A percentile compares a stretch with the other conserved stretches of the same genome.
These are phyloP conservation scores for Lotus japonicus DNA, from an alignment of 306 rosid species.

Conservation along the genomic window DNA sequence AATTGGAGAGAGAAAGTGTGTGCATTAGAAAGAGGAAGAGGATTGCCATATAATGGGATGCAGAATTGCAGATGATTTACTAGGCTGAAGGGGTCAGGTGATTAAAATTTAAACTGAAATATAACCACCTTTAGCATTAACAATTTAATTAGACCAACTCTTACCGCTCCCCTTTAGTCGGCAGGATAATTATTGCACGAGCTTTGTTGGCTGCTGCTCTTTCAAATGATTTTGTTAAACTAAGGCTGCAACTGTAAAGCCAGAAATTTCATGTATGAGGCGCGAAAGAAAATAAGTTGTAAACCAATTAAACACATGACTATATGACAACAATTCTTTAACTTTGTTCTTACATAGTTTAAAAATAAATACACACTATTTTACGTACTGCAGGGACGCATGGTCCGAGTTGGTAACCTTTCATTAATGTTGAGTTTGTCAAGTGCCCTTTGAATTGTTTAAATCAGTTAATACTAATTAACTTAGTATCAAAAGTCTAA, in stretches of 20 bases:
- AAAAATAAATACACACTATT: background rate
- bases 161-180: slow-evolving; percentile 86
- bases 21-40: background rate
- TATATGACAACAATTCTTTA: background rate
- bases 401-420: background rate
- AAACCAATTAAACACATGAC: background rate
- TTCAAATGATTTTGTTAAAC: slow-evolving; percentile 81
- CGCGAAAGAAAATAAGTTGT: slow-evolving; percentile 13
- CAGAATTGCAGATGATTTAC: background rate
- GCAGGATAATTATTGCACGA: slow-evolving; percentile 85
- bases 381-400: background rate
- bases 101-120: slow-evolving; percentile 9
- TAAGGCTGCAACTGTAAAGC: slow-evolving; percentile 81
- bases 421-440: background rate
- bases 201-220: slow-evolving; percentile 94
- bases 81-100: background rate
- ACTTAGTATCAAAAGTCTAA: background rate
- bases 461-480: background rate
- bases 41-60: background rate
- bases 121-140: background rate
- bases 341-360: background rate
- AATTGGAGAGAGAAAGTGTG: background rate
- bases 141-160: slow-evolving; percentile 26
- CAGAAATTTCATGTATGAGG: slow-evolving; percentile 31
- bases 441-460: background rate